These are phyloP conservation scores for Calocybe gangraenosa DNA, from an alignment of 768 basidiomycete species.

Conservation along the genomic window DNA sequence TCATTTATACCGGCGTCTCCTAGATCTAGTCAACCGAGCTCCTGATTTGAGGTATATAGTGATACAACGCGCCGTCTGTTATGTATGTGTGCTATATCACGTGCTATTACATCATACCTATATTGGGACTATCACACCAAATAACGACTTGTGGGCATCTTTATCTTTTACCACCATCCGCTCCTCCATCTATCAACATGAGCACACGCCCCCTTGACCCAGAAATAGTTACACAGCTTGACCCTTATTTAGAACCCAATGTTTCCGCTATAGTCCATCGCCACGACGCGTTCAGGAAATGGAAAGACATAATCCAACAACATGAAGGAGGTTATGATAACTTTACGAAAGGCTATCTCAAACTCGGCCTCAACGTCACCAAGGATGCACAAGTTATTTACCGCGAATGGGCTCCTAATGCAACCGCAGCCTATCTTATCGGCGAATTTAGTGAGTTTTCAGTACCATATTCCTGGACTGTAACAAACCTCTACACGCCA, in stretches of 20 bases:
- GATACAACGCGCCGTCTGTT: no score
- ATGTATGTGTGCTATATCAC: no score
- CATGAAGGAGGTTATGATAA: slow-evolving; percentile 82
- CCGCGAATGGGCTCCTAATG: slow-evolving; percentile 96
- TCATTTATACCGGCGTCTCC: slow-evolving; percentile 35
- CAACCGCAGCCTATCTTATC: slow-evolving; percentile 74
- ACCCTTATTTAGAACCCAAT: slow-evolving; percentile 74
- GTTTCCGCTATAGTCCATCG: slow-evolving; percentile 65
- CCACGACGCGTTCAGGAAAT: slow-evolving; percentile 63
- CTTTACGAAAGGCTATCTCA: slow-evolving; percentile 78
- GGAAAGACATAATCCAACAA: slow-evolving; percentile 71
- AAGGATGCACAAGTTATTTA: slow-evolving; percentile 70
- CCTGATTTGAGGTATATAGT: no score
- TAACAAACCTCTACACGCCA: slow-evolving; percentile 25
- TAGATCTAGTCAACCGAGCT: slow-evolving; percentile 13
- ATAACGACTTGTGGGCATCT: slow-evolving; percentile 2
- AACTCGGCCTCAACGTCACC: slow-evolving; percentile 73
- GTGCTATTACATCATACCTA: slow-evolving; percentile 13
- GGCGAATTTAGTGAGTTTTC: slow-evolving; percentile 89
- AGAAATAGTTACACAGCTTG: slow-evolving; percentile 55
- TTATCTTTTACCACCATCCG: slow-evolving; percentile 14
- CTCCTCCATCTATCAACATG: slow-evolving; percentile 24
- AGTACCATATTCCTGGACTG: slow-evolving; percentile 1
- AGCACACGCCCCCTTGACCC: slow-evolving; percentile 47
- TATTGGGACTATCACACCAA: slow-evolving; percentile 5